Evolutionary conservation across 257 asterid species (phyloP), one percentile per base, ranked within the genome.

Genomic region (Ligustrum vulgare): DNA sequence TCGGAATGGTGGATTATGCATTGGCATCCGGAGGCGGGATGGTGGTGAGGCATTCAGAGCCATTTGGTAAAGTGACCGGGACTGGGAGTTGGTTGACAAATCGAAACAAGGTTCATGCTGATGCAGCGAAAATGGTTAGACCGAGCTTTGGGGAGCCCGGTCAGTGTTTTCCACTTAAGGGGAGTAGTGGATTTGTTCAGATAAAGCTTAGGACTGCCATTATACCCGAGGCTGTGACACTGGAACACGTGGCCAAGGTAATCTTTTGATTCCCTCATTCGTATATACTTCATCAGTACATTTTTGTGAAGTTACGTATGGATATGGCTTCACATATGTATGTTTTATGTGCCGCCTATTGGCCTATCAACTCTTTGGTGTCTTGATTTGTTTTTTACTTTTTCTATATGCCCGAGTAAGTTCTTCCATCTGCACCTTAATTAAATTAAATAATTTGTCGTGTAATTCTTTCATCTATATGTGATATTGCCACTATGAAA

Each of bases 141-240:
- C 98, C 99, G 5, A 95, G 98, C 83, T 93, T 95, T 82, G 99
- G 99, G 72, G 98, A 93, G 87, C 99, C 99, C 47, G 98, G 98
- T 16, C 91, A 89, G 23, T 95, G 99, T 80, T 92, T 93, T 80
- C 87, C 97, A 8, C 87, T 95, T 15, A 91, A 88, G 33, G 96
- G 97, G 51, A 79, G 81, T 39, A 73, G 70, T 70, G 98, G 98
- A 5, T 91, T 88, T 86, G 91, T 93, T 33, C 91, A 79, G 80
- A 86, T 95, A 67, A 82, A 63, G 82, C 96, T 95, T 36, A 86
- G 94, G 84, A 65, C 86, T 64, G 80, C 91, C 68, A 91, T 93
- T 67, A 80, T 92, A 7, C 96, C 93, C 1, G 93, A 87, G 76
- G 98, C 97, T 13, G 88, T 94, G 70, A 92, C 97, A 11, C 86